These are phyloP conservation scores for Penicillium sp. DNA, from an alignment of 2,329 filamentous ascomycete species.

Conservation along the genomic window DNA sequence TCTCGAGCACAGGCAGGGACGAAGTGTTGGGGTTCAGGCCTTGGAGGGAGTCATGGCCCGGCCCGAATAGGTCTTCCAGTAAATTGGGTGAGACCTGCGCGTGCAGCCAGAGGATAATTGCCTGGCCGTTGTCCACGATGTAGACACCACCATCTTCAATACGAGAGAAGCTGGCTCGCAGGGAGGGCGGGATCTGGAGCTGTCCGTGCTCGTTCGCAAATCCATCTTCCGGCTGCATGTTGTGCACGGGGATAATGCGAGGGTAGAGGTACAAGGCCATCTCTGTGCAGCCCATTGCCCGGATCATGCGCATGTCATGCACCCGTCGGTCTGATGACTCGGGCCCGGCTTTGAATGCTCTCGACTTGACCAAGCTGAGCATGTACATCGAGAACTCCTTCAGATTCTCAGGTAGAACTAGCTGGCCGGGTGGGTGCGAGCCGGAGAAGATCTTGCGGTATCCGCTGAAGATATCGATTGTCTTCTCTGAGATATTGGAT, in stretches of 20 bases:
- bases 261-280: slow-evolving; percentile 92
- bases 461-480: slow-evolving; percentile 84
- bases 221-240: slow-evolving; percentile 80
- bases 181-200: slow-evolving; percentile 74
- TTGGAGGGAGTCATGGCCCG: slow-evolving; percentile 68
- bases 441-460: slow-evolving; percentile 93
- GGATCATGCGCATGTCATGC: slow-evolving; percentile 87
- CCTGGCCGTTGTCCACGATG: slow-evolving; percentile 91
- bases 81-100: slow-evolving; percentile 89
- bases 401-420: slow-evolving; percentile 91
- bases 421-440: slow-evolving; percentile 81
- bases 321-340: slow-evolving; percentile 89
- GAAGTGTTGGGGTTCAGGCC: slow-evolving; percentile 78
- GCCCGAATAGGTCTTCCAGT: slow-evolving; percentile 84
- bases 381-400: slow-evolving; percentile 98
- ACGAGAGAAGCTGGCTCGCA: slow-evolving; percentile 80
- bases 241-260: slow-evolving; percentile 87
- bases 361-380: slow-evolving; percentile 81
- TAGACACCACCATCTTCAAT: slow-evolving; percentile 94
- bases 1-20: slow-evolving; percentile 78
- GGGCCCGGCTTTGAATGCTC: slow-evolving; percentile 86
- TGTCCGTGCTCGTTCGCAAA: slow-evolving; percentile 93
- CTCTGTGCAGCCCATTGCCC: slow-evolving; percentile 81
- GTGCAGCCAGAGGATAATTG: slow-evolving; percentile 89
- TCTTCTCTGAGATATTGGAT: slow-evolving; percentile 80